phyloP scores from a whole-genome alignment of 805 yeast genomes.

The Kuraishia borneana region DNA sequence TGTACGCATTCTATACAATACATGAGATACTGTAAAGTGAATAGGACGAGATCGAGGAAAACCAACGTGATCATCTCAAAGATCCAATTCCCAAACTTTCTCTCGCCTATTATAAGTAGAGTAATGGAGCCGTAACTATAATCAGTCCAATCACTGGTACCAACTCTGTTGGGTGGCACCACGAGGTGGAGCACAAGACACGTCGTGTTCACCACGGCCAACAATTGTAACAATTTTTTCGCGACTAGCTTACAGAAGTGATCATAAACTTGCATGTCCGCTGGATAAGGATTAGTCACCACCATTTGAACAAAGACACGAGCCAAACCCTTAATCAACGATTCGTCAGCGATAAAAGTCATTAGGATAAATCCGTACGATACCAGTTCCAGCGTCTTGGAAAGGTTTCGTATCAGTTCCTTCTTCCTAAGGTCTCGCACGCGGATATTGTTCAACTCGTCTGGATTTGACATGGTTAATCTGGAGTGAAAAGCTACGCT shows the following conservation, averaged over 20 bases:
- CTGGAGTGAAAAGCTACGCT: neutral
- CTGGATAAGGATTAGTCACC: slow-evolving; percentile 10
- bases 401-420: slow-evolving; percentile 24
- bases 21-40: slow-evolving; percentile 17
- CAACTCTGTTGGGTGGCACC: slow-evolving; percentile 15
- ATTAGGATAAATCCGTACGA: slow-evolving; percentile 26
- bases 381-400: slow-evolving; percentile 19
- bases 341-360: slow-evolving; percentile 29
- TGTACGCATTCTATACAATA: slow-evolving; percentile 19
- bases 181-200: slow-evolving; percentile 24
- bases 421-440: slow-evolving; percentile 22
- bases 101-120: slow-evolving; percentile 37
- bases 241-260: slow-evolving; percentile 16
- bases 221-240: slow-evolving; percentile 16
- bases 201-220: slow-evolving; percentile 11
- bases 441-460: slow-evolving; percentile 21
- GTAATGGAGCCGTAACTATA: slow-evolving; percentile 25
- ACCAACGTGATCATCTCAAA: slow-evolving; percentile 13
- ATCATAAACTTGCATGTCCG: slow-evolving; percentile 10
- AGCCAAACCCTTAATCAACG: slow-evolving; percentile 19
- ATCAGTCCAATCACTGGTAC: slow-evolving; percentile 3
- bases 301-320: slow-evolving; percentile 26
- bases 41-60: slow-evolving; percentile 18
- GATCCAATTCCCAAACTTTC: slow-evolving; percentile 14
- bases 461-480: too few relatives aligned